phyloP scores from a whole-genome alignment of 2,329 filamentous ascomycete species.

The Trichoderma koningiopsis region DNA sequence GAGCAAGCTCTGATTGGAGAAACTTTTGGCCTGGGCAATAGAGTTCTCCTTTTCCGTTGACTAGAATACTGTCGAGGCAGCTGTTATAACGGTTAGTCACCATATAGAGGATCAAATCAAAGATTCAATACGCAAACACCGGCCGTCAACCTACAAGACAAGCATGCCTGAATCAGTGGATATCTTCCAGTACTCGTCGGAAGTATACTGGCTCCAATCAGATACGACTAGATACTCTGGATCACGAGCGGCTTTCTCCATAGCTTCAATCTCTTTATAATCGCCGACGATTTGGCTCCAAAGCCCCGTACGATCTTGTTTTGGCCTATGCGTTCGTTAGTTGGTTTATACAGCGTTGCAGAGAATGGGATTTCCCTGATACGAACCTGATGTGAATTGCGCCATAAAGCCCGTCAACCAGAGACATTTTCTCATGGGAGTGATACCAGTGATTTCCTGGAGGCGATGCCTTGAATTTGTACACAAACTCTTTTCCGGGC shows the following conservation, averaged over 20 bases:
- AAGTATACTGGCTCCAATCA: slow-evolving; percentile 60
- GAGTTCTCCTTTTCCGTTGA: slow-evolving; percentile 63
- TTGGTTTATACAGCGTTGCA: slow-evolving; percentile 37
- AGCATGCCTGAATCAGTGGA: slow-evolving; percentile 50
- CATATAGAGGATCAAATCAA: neutral
- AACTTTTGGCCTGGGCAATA: slow-evolving; percentile 50
- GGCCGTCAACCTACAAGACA: slow-evolving; percentile 25
- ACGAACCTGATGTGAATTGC: slow-evolving; percentile 54
- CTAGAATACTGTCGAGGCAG: slow-evolving; percentile 63
- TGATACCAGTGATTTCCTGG: slow-evolving; percentile 66
- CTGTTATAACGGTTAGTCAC: slow-evolving; percentile 32
- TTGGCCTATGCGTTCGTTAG: neutral
- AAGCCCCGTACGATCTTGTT: neutral
- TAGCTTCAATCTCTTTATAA: slow-evolving; percentile 43
- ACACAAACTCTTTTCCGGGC: slow-evolving; percentile 52
- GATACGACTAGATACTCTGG: slow-evolving; percentile 54
- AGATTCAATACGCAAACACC: neutral
- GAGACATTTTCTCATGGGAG: slow-evolving; percentile 56
- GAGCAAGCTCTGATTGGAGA: slow-evolving; percentile 45
- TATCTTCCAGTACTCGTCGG: slow-evolving; percentile 49
- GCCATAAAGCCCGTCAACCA: slow-evolving; percentile 63
- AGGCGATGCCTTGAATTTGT: slow-evolving; percentile 58
- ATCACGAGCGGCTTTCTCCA: slow-evolving; percentile 52
- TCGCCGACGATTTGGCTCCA: slow-evolving; percentile 41
- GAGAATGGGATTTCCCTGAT: slow-evolving; percentile 44